A percentile compares a stretch with the other conserved stretches of the same genome.
These are phyloP conservation scores for Fusarium falciforme DNA, from an alignment of 2,329 filamentous ascomycete genomes.

Conservation along the genomic window DNA sequence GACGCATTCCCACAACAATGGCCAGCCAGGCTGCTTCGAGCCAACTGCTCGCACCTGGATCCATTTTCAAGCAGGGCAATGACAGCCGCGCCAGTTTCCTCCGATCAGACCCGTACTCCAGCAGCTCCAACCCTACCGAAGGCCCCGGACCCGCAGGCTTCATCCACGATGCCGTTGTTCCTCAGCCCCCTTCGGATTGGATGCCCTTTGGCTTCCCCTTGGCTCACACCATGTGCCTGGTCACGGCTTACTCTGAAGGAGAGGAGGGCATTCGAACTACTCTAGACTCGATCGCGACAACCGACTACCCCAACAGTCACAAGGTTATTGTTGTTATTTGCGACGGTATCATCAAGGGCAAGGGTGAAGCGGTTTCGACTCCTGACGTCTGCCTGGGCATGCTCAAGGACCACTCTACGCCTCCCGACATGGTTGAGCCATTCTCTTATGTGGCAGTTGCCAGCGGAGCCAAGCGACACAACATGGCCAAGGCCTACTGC, in stretches of 20 bases:
- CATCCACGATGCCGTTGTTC: conserved; percentile 94
- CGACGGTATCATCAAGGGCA: conserved; percentile 96
- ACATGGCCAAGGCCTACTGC: conserved; percentile 98
- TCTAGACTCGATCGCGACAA: conserved; percentile 94
- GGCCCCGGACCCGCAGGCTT: conserved; percentile 90
- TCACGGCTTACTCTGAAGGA: conserved; percentile 97
- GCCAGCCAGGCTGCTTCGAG: conserved; percentile 85
- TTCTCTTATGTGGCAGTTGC: conserved; percentile 98
- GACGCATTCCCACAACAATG: conserved; percentile 86
- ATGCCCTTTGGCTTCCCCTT: conserved; percentile 96
- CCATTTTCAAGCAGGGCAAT: conserved; percentile 77
- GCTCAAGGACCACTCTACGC: conserved; percentile 91
- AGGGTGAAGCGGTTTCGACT: conserved; percentile 87
- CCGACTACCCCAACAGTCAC: conserved; percentile 99
- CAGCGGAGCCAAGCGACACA: conserved; percentile 96
- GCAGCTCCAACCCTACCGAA: conserved; percentile 68
- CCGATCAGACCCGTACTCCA: conserved; percentile 66
- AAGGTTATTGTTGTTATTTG: conserved; percentile 97
- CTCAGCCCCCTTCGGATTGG: conserved; percentile 96
- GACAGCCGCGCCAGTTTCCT: conserved; percentile 75
- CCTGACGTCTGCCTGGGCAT: conserved; percentile 91
- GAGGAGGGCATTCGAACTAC: conserved; percentile 93
- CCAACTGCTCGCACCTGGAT: conserved; percentile 75
- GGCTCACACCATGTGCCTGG: conserved; percentile 91
- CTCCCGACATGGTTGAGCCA: conserved; percentile 83